Percentiles rank a stretch among this genome's conserved stretches.
Conservation (phyloP, 2,329 filamentous ascomycete species). For the Aureobasidium sp. region DNA sequence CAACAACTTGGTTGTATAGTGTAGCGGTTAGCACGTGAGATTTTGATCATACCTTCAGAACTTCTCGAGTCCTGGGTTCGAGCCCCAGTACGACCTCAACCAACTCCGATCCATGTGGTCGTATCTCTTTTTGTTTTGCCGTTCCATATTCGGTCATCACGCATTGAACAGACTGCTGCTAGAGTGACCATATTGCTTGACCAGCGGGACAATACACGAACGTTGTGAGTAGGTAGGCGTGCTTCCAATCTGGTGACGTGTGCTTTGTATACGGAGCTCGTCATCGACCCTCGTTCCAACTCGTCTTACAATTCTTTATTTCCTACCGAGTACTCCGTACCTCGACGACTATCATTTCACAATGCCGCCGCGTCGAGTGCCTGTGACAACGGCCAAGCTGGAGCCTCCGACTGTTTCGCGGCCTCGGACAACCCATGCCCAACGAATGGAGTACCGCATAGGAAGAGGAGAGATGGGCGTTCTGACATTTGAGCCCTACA, state of each 20-base stretch:
- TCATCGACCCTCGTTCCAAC: not conserved
- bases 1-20: constrained; percentile 14
- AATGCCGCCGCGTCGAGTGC: constrained; percentile 12
- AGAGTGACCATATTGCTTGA: not conserved
- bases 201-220: not conserved
- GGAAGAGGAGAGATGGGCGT: constrained; percentile 56
- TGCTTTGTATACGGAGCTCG: not conserved
- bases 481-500: constrained; percentile 58
- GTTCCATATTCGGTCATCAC: not conserved
- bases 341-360: not conserved
- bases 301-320: not conserved
- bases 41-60: constrained; percentile 17
- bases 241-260: not conserved
- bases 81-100: constrained; percentile 12
- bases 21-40: constrained; percentile 22
- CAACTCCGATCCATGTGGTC: not conserved
- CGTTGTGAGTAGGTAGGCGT: not conserved
- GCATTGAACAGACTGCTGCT: too few species aligned
- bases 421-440: constrained; percentile 22
- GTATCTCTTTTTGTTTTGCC: not conserved
- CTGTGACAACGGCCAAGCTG: not conserved
- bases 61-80: constrained; percentile 15
- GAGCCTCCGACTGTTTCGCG: not conserved
- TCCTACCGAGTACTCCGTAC: not conserved
- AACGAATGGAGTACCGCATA: constrained; percentile 50